A percentile compares a stretch with the other conserved stretches of the same genome.
These are phyloP conservation scores for Naganishia friedmannii DNA, from an alignment of 768 basidiomycete species.

Conservation along the genomic window DNA sequence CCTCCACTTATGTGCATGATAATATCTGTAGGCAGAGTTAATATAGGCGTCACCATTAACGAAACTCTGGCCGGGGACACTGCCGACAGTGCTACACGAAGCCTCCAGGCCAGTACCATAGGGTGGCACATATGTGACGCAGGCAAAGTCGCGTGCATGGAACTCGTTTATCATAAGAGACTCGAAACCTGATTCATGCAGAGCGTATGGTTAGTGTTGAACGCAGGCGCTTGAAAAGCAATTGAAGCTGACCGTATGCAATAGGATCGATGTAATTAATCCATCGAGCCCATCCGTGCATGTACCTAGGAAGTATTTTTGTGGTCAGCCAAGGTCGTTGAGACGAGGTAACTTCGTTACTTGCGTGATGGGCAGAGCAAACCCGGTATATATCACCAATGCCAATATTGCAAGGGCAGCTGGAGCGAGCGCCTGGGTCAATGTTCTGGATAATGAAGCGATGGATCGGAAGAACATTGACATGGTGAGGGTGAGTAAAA, in stretches of 20 bases:
- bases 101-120: constrained; percentile 33
- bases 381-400: constrained; percentile 59
- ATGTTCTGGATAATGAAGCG: constrained; percentile 64
- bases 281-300: constrained; percentile 55
- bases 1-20: constrained; percentile 47
- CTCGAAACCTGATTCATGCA: constrained; percentile 60
- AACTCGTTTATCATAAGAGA: constrained; percentile 84
- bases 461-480: constrained; percentile 60
- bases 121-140: constrained; percentile 46
- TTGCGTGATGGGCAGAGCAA: constrained; percentile 53
- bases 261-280: constrained; percentile 71
- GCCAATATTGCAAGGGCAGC: constrained; percentile 69
- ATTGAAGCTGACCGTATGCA: constrained; percentile 40
- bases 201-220: constrained; percentile 53
- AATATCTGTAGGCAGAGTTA: constrained; percentile 37
- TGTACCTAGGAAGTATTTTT: constrained; percentile 63
- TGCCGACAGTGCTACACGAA: constrained; percentile 45
- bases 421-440: constrained; percentile 63
- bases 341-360: constrained; percentile 52
- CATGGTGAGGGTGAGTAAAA: constrained; percentile 59
- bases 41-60: constrained; percentile 50
- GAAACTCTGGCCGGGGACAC: constrained; percentile 38
- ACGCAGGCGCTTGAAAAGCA: constrained; percentile 46
- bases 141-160: constrained; percentile 61
- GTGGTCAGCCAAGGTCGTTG: constrained; percentile 60